A percentile compares a stretch with the other conserved stretches of the same genome.
phyloP scores from a whole-genome alignment of 257 asterid genomes.

The Cruciata laevipes region DNA sequence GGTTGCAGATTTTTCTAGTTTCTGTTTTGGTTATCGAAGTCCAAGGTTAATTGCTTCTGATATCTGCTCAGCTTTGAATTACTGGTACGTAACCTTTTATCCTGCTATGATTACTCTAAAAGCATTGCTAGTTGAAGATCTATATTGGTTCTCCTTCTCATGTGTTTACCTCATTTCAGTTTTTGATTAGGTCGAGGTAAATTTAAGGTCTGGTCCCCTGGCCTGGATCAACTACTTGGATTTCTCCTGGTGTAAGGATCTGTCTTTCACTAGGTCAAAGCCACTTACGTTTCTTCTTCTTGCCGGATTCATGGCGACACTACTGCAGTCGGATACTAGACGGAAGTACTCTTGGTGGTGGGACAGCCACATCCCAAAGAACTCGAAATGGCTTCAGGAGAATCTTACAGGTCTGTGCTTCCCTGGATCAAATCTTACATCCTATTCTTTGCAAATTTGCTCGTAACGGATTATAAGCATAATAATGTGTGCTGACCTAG shows the following conservation, averaged over 20 bases:
- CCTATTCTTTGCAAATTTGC: background rate
- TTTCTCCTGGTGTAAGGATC: constrained; percentile 26
- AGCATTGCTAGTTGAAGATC: background rate
- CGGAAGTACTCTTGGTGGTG: constrained; percentile 92
- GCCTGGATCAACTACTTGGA: constrained; percentile 25
- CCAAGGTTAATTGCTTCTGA: constrained; percentile 5
- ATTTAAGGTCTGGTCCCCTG: constrained; percentile 17
- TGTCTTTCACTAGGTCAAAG: constrained; percentile 26
- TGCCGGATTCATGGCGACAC: constrained; percentile 60
- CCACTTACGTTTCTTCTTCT: constrained; percentile 27
- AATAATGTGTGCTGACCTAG: background rate
- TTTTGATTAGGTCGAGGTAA: constrained; percentile 10
- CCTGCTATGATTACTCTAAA: background rate
- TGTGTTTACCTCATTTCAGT: background rate
- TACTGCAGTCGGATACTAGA: constrained; percentile 55
- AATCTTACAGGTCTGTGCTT: constrained; percentile 60
- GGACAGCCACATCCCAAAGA: constrained; percentile 96
- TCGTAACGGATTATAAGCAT: too few relatives aligned
- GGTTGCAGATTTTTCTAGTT: constrained; percentile 8
- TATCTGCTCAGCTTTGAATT: background rate
- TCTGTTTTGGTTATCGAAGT: background rate
- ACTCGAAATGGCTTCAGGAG: constrained; percentile 98
- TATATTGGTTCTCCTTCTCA: background rate
- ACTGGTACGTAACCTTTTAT: constrained; percentile 5
- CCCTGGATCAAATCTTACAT: background rate